Evolutionary conservation across 257 asterid genomes (phyloP), one percentile per base, ranked within the genome.

Genomic region (Plantago ovata): DNA sequence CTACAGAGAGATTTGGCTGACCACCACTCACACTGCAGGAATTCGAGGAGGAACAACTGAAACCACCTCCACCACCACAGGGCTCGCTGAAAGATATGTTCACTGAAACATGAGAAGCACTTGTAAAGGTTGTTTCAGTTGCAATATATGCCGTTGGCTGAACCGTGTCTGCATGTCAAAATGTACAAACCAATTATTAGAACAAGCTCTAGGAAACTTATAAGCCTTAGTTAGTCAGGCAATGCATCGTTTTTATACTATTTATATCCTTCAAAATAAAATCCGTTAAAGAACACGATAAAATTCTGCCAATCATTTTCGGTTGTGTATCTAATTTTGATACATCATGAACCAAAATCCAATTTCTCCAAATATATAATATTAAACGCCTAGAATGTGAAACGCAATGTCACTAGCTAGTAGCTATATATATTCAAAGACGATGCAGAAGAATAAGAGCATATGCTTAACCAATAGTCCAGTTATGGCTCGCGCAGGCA

Each of bases 11-110:
- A 1, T 69, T 50, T 46, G 72, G 80, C 65, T 33, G 73, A 60
- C 64, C 68, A 60, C 73, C 66, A 83, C 98, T 91, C 89, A 91
- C 98, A 56, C 83, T 91, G 83, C 98, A 91, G 77, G 81, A 64
- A 77, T 79, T 81, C 57, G 71, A 66, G 1, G 95, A 78, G 21
- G 94, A 49, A 63, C 98, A 92, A 45, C 65, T 49, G 62, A 92
- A 92, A 77, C 95, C 95, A 45, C 81, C 93, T 32, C 72, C 77
- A 24, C 83, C 86, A 23, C 57, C 61, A 62, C 98, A 92, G 18
- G 82, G 79, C 59, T 92, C 93, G 54, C 75, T 85, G 82, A 92
- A 88, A 10, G 90, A 66, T 50, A 92, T 76, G 70, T 80, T 76
- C 28, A 92, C 90, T 28, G 78, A 58, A 71, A 82, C 74, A 57